Conservation (phyloP, 1,139 yeast species). For the Yamadazyma triangularis region DNA sequence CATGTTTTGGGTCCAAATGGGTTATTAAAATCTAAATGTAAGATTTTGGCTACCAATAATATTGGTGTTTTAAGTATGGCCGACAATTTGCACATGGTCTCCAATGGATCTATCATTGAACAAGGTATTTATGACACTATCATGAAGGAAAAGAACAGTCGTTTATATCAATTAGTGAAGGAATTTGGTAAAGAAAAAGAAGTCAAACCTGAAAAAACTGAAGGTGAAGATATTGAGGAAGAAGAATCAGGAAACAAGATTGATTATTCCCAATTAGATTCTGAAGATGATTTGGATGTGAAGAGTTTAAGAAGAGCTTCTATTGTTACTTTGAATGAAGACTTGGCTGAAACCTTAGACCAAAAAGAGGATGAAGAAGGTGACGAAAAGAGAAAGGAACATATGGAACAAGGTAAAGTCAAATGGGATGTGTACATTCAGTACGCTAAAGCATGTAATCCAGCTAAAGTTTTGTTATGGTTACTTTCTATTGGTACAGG, state of each 20-base stretch:
- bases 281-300: slow-evolving; percentile 30
- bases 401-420: slow-evolving; percentile 89
- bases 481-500: slow-evolving; percentile 47
- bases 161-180: slow-evolving; percentile 57
- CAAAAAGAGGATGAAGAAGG: slow-evolving; percentile 44
- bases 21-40: slow-evolving; percentile 69
- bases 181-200: slow-evolving; percentile 67
- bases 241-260: slow-evolving; percentile 6
- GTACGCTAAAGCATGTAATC: slow-evolving; percentile 86
- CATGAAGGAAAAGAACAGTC: slow-evolving; percentile 49
- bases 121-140: slow-evolving; percentile 65
- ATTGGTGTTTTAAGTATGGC: slow-evolving; percentile 82
- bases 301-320: slow-evolving; percentile 69
- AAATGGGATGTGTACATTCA: slow-evolving; percentile 81
- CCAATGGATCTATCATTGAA: slow-evolving; percentile 75
- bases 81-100: slow-evolving; percentile 64
- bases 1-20: slow-evolving; percentile 73
- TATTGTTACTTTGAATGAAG: slow-evolving; percentile 51
- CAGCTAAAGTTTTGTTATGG: slow-evolving; percentile 58
- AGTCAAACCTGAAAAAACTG: slow-evolving; percentile 8
- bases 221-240: slow-evolving; percentile 5
- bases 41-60: slow-evolving; percentile 83
- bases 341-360: slow-evolving; percentile 26
- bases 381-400: slow-evolving; percentile 55
- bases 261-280: slow-evolving; percentile 22